Base-by-base conservation (phyloP, 257 asterid genomes). In the Marsdenia floribunda region DNA sequence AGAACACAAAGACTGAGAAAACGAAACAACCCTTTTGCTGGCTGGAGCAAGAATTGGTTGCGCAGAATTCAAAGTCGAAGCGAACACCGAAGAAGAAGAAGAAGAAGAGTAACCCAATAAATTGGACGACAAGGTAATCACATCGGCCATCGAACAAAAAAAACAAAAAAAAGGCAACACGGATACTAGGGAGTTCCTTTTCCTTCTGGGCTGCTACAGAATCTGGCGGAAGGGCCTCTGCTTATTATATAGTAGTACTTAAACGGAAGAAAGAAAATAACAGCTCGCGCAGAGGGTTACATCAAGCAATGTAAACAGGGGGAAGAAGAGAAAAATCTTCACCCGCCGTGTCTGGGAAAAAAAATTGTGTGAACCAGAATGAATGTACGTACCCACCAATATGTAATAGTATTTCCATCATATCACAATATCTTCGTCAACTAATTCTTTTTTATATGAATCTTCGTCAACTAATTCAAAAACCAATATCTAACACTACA, bases 101-200 rank as follows among this genome's bases (percentile, higher is more conserved):
- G 96, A 88, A 46, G 84, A 85, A 70, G 85, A 86, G 82, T 83
- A 84, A 49, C 88, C 76, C 33, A 84, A 72, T 78, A 90, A 88
- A 76, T 84, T 86, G 68, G 79, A 77, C 70, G 83, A 84, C 10
- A 88, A 69, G 68, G 85, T 77, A 68, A 85, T 71, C 73, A 77
- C 87, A 83, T 86, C 96, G 69, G 92, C 97, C 96, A 87, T 90
- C 77, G 76, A 81, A 86, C 75, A 67, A 61, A 72, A 71, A 24
- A 35, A 35, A 29, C 49, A 71, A 33, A 9, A 1, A 18, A 42
- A 11, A 6, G 0, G 3, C 42, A 22, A 53, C 4, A 64, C 12
- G 11, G 59, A 1, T 8, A 18, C 5, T 40, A 21, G 29, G 44
- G 59, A 22, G 35, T 46, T n/a, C 26, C 44, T 54, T n/a, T 22